A percentile compares a stretch with the other conserved stretches of the same genome.
phyloP scores from a whole-genome alignment of 306 rosid species.

The Clitoria ternatea region DNA sequence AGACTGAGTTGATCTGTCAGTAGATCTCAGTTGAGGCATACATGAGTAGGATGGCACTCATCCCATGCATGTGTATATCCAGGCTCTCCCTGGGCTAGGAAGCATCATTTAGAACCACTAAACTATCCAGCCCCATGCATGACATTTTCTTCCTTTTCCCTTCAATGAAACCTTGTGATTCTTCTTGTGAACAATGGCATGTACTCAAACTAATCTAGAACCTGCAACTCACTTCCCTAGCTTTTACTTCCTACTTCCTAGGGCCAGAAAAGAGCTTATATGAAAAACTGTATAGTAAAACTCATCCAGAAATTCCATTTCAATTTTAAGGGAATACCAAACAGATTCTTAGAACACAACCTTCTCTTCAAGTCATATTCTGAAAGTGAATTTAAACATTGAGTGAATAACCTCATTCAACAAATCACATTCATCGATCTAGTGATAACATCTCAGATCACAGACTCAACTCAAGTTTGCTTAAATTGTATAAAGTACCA shows the following conservation, averaged over 20 bases:
- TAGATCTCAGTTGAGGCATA: background rate
- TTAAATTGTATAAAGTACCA: background rate
- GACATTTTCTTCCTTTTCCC: background rate
- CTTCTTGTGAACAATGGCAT: background rate
- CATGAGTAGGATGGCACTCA: background rate
- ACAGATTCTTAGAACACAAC: background rate
- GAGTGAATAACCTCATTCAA: background rate
- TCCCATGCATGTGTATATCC: background rate
- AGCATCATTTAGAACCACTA: background rate
- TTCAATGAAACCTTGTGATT: background rate
- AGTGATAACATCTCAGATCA: background rate
- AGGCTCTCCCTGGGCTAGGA: too few species aligned
- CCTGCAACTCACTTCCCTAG: background rate
- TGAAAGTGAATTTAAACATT: background rate
- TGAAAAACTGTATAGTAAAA: background rate
- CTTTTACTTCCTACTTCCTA: background rate
- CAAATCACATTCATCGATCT: background rate
- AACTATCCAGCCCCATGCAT: background rate
- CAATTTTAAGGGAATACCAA: background rate
- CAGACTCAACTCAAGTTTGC: slow-evolving; percentile 1
- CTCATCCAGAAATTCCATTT: background rate
- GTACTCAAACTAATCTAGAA: slow-evolving; percentile 1
- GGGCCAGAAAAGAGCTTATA: background rate
- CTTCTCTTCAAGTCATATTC: background rate
- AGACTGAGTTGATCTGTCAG: too few species aligned